Percentiles rank a stretch among this genome's conserved stretches.
phyloP scores from a whole-genome alignment of 164 flowering plant genomes.

The Chloranthus sessilifolius region DNA sequence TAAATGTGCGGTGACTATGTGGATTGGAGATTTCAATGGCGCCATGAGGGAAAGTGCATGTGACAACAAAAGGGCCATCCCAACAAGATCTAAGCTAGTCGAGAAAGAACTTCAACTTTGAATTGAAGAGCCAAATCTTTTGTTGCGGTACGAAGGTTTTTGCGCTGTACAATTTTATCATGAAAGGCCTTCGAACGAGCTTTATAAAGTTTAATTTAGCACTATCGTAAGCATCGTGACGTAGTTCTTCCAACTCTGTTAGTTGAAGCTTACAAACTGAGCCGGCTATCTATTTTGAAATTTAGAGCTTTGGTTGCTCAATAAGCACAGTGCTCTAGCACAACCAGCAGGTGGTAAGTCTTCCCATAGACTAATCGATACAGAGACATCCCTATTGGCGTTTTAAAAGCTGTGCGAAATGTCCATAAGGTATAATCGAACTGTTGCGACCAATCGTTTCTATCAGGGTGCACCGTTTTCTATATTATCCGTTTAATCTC shows the following conservation, averaged over 20 bases:
- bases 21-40: not conserved
- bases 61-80: not conserved
- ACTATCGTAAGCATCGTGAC: not conserved
- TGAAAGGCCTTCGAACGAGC: not conserved
- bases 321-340: constrained; percentile 12
- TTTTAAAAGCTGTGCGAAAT: constrained; percentile 4
- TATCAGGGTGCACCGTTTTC: no score
- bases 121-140: not conserved
- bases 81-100: not conserved
- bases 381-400: constrained; percentile 11
- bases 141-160: not conserved
- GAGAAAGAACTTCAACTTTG: not conserved
- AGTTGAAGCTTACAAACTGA: no score
- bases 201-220: not conserved
- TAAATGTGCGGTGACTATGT: not conserved
- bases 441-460: not conserved
- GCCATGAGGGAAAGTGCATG: not conserved
- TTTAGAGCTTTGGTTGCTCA: constrained; percentile 1
- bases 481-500: not conserved
- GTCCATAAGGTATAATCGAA: not conserved
- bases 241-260: no score
- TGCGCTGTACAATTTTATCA: not conserved
- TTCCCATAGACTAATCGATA: constrained; percentile 12
- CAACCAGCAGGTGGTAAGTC: constrained; percentile 12
- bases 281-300: no score